Evolutionary conservation across 2,329 filamentous ascomycete species (phyloP), one percentile per base, ranked within the genome.

Genomic region (Apiospora koreana): DNA sequence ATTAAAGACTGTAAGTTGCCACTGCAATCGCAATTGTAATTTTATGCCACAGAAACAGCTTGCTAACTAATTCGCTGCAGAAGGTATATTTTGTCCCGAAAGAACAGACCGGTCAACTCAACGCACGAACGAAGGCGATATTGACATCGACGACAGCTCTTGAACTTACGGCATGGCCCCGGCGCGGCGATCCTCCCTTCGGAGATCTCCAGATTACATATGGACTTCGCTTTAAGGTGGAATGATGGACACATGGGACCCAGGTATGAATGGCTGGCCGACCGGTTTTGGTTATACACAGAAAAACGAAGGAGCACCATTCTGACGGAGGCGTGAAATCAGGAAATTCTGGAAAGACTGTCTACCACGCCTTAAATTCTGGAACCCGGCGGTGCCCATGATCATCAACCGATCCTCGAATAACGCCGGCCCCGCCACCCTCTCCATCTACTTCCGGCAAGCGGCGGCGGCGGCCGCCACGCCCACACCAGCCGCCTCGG

Each of bases 341-440:
- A 97, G 95, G 78, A 94, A 94, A 84, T 98, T 99, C 87, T 97
- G 94, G 93, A 90, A 88, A 73, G 86, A 91, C 72, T 92, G 91
- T 79, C 90, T 98, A 65, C 93, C 94, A 28, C 90, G 94, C 70
- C 86, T 99, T 75, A 98, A 99, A 86, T 99, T 91, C 84, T 92
- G 97, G 86, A 99, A 99, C 81, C 96, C 96, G 0, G 84, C 90
- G 16, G 81, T 98, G 64, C 89, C 92, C 58, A 97, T 98, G 88
- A 91, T 93, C 71, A 89, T 97, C 76, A 91, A 92, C 80, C 92
- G 93, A 71, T 91, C 88, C 73, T 76, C 80, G 46, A 82, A 91
- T 62, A 85, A 89, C 74, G 80, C 84, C 5, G 84, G 84, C 28
- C 83, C 87, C 8, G 88, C 92, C 18, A 86, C 84, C 65, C 85